Evolutionary conservation across 2,329 filamentous ascomycete genomes (phyloP), one percentile per base, ranked within the genome.

Genomic region (Ambrosiella cleistominuta): DNA sequence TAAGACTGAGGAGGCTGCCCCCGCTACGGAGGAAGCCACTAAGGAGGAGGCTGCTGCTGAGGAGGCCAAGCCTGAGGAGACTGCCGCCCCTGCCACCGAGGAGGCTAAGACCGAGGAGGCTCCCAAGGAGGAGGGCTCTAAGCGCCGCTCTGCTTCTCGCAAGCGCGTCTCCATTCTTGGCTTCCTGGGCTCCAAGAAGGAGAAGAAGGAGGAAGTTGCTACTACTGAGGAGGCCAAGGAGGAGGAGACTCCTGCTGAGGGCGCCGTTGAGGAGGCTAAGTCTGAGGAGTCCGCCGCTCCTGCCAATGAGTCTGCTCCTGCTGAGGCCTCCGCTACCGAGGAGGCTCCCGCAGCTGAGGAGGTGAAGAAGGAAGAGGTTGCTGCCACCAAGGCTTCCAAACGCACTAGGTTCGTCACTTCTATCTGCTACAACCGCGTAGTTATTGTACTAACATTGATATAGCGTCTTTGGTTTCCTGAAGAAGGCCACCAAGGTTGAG

Each of bases 131-230:
- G 62, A 67, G 57, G 67, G 68, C 55, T 71, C 76, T 63, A 82
- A 82, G 74, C 77, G 76, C 63, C 77, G 80, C 66, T 82, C 79
- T 64, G 75, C 76, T 55, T 83, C 80, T 68, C 77, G 78, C 66
- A 84, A 85, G 79, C 80, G 81, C 56, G 71, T 72, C 52, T 83
- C 81, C 57, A 78, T 83, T 71, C 83, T 85, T 65, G 77, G 76
- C 64, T 74, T 82, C 62, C 67, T 75, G 6, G 74, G 79, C 72
- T 80, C 80, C 71, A 68, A 68, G 65, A 73, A 71, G 63, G 71
- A 73, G 61, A 70, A 71, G 66, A 70, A 70, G 63, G 70, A 72
- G 58, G 71, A 67, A 59, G 66, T 64, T 61, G 40, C 57, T n/a
- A 53, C 60, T 44, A 59, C 61, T 42, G 62, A 62, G 53, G 61